A percentile compares a stretch with the other conserved stretches of the same genome.
Conservation (phyloP, 805 yeast species). For the Saturnispora dispora region DNA sequence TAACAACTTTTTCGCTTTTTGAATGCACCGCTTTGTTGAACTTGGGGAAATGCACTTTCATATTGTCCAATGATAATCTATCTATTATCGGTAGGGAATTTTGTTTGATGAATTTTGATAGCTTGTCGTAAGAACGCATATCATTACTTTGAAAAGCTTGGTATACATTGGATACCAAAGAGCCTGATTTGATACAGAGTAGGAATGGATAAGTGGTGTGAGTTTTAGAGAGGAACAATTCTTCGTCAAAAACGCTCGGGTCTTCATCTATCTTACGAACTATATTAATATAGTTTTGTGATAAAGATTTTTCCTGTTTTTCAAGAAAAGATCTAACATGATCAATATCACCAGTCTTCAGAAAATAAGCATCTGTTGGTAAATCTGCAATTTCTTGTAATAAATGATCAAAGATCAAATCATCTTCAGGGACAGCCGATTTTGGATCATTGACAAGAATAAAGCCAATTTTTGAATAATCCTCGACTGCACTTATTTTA, state of each 20-base stretch:
- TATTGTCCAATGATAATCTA: constrained; percentile 38
- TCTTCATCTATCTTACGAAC: constrained; percentile 14
- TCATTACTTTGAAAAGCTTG: constrained; percentile 60
- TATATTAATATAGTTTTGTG: constrained; percentile 36
- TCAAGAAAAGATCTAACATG: constrained; percentile 32
- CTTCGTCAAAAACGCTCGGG: constrained; percentile 32
- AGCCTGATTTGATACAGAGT: constrained; percentile 49
- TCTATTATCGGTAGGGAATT: constrained; percentile 44
- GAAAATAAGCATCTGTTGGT: constrained; percentile 46
- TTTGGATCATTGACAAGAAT: constrained; percentile 46
- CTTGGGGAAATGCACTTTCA: constrained; percentile 30
- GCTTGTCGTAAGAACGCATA: constrained; percentile 39
- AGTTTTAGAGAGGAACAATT: constrained; percentile 41
- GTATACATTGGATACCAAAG: constrained; percentile 41
- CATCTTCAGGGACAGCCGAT: constrained; percentile 51
- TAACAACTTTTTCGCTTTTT: constrained; percentile 37
- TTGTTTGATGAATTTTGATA: constrained; percentile 41
- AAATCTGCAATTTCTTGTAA: constrained; percentile 51
- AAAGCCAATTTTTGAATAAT: constrained; percentile 39
- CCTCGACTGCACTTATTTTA: constrained; percentile 21
- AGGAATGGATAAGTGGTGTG: constrained; percentile 56
- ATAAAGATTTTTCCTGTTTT: constrained; percentile 33
- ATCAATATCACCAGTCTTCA: constrained; percentile 37
- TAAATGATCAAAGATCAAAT: constrained; percentile 48
- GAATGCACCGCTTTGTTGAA: constrained; percentile 18